These are phyloP conservation scores for Paecilomyces dactylethromorphus DNA, from an alignment of 2,329 filamentous ascomycete species.

Conservation along the genomic window DNA sequence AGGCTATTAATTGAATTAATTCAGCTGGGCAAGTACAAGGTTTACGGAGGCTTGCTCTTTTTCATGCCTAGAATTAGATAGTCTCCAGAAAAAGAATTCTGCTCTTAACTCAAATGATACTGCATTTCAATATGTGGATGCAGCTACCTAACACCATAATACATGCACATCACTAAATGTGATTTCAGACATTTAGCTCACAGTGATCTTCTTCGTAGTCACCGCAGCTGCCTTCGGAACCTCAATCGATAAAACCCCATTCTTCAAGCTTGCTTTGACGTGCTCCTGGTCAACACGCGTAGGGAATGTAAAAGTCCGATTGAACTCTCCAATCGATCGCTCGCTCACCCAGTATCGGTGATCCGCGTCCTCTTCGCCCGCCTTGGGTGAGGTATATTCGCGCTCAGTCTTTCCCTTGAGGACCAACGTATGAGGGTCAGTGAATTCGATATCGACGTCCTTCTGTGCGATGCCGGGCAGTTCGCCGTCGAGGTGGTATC, in stretches of 20 bases:
- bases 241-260: slow-evolving; percentile 48
- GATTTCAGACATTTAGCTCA: background rate
- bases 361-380: slow-evolving; percentile 18
- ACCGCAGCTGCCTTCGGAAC: slow-evolving; percentile 48
- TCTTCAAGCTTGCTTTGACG: slow-evolving; percentile 51
- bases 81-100: background rate
- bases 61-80: background rate
- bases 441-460: slow-evolving; percentile 36
- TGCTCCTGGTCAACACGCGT: slow-evolving; percentile 48
- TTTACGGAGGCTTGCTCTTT: too few relatives aligned
- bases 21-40: too few relatives aligned
- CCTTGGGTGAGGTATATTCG: slow-evolving; percentile 15
- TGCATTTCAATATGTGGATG: background rate
- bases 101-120: background rate
- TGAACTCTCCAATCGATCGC: slow-evolving; percentile 51
- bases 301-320: slow-evolving; percentile 51
- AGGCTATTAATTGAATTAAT: too few relatives aligned
- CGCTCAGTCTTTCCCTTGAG: slow-evolving; percentile 31
- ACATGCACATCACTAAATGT: background rate
- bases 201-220: slow-evolving; percentile 40
- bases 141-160: background rate
- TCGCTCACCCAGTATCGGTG: slow-evolving; percentile 49
- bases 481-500: slow-evolving; percentile 36
- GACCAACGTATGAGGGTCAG: slow-evolving; percentile 33
- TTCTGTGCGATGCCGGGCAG: slow-evolving; percentile 37